These are phyloP conservation scores for Nannizzia gypsea DNA, from an alignment of 2,329 filamentous ascomycete species.

Conservation along the genomic window DNA sequence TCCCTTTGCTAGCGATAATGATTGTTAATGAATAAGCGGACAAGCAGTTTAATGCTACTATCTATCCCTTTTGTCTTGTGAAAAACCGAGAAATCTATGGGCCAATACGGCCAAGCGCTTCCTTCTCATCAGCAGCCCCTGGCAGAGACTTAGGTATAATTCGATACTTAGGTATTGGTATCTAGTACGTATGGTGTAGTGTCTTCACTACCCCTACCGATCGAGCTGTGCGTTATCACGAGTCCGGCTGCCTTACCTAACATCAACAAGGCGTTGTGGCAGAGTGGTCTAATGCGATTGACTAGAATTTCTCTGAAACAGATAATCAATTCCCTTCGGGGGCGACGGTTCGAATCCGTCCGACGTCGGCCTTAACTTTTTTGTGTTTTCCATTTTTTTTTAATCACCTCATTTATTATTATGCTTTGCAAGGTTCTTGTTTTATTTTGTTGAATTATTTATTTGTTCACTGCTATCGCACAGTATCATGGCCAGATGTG, in stretches of 20 bases:
- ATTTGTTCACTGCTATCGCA: not conserved
- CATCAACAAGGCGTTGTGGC: slow-evolving; percentile 7
- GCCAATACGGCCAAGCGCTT: too few species aligned
- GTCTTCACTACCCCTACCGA: too few species aligned
- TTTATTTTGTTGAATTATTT: not conserved
- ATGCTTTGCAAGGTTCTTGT: not conserved
- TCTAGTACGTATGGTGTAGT: too few species aligned
- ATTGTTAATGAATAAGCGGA: too few species aligned
- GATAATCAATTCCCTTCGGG: slow-evolving; percentile 7
- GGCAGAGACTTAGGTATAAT: too few species aligned
- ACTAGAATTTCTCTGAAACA: slow-evolving; percentile 5
- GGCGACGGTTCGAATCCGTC: slow-evolving; percentile 9
- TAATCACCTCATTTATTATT: not conserved
- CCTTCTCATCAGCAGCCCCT: too few species aligned
- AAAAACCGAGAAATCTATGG: too few species aligned
- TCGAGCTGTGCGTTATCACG: not conserved
- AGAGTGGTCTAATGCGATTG: slow-evolving; percentile 8
- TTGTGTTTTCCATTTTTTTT: not conserved
- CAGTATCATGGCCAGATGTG: too few species aligned
- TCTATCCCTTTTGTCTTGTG: too few species aligned
- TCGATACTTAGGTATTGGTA: too few species aligned
- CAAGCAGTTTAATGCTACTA: too few species aligned
- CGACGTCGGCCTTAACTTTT: slow-evolving; percentile 12
- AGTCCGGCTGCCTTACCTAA: not conserved
- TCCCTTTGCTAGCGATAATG: too few species aligned